A percentile compares a stretch with the other conserved stretches of the same genome.
These are phyloP conservation scores for Theileria parva DNA, from an alignment of 169 alveolate species.

Conservation along the genomic window DNA sequence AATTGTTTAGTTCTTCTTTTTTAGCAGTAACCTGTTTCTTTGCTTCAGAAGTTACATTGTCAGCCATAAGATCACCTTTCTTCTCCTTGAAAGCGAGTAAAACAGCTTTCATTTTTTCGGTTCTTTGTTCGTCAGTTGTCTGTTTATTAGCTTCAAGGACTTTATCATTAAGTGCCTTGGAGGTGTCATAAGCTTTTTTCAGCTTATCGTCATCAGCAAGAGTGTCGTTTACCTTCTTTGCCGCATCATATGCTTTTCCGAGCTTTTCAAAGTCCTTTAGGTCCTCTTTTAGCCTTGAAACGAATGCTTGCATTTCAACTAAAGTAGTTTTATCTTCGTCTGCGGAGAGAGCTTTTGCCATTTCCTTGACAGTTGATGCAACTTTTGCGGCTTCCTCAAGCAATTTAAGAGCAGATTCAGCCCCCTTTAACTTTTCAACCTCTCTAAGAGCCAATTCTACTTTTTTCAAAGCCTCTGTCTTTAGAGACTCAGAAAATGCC, in stretches of 20 bases:
- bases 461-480: neutral
- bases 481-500: neutral
- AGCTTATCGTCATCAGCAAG: neutral
- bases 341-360: no score
- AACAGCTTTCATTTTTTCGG: neutral
- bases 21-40: neutral
- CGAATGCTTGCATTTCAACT: neutral
- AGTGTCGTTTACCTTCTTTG: neutral
- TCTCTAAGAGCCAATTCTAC: neutral
- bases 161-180: neutral
- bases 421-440: neutral
- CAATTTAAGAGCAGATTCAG: neutral
- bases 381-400: neutral
- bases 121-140: neutral
- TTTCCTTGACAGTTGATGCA: no score
- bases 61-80: neutral
- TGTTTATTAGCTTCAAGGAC: neutral
- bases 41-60: neutral
- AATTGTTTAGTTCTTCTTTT: neutral
- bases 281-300: neutral
- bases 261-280: neutral
- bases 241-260: neutral
- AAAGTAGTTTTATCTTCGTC: neutral
- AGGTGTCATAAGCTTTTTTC: neutral
- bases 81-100: neutral